Conservation (phyloP, 345 rosid species). For the Pistacia atlantica region DNA sequence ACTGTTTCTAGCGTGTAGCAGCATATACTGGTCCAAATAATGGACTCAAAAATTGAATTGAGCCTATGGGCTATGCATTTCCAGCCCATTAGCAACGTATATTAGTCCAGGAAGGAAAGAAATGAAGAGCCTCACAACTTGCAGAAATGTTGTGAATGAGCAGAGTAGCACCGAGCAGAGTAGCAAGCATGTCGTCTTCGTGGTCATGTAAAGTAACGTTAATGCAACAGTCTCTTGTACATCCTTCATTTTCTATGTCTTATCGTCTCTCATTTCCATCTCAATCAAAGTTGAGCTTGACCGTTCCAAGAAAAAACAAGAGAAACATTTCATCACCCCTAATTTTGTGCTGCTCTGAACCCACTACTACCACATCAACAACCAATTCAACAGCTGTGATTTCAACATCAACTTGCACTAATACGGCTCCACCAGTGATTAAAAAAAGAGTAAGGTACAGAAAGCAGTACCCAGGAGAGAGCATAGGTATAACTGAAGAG, state of each 20-base stretch:
- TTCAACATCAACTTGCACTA: slow-evolving; percentile 5
- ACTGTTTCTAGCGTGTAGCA: too few relatives aligned
- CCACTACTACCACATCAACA: slow-evolving; percentile 23
- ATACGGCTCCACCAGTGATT: slow-evolving; percentile 30
- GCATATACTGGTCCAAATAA: too few relatives aligned
- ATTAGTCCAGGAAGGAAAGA: not conserved
- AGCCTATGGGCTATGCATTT: too few relatives aligned
- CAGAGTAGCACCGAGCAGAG: not conserved
- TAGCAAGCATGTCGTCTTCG: not conserved
- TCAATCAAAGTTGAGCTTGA: slow-evolving; percentile 3
- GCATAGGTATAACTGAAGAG: slow-evolving; percentile 82
- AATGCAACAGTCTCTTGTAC: not conserved
- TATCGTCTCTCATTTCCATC: not conserved
- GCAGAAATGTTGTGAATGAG: not conserved
- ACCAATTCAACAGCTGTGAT: slow-evolving; percentile 13
- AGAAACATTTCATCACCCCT: not conserved
- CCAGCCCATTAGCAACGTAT: not conserved
- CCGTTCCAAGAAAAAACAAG: not conserved
- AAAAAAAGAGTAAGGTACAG: slow-evolving; percentile 71
- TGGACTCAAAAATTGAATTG: too few relatives aligned
- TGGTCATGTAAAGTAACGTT: not conserved
- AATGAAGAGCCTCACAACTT: not conserved
- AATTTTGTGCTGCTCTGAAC: slow-evolving; percentile 30
- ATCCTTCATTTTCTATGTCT: slow-evolving; percentile 10
- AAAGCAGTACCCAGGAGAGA: slow-evolving; percentile 83